Base-by-base conservation (phyloP, 306 rosid species). In the Medicago arabica region DNA sequence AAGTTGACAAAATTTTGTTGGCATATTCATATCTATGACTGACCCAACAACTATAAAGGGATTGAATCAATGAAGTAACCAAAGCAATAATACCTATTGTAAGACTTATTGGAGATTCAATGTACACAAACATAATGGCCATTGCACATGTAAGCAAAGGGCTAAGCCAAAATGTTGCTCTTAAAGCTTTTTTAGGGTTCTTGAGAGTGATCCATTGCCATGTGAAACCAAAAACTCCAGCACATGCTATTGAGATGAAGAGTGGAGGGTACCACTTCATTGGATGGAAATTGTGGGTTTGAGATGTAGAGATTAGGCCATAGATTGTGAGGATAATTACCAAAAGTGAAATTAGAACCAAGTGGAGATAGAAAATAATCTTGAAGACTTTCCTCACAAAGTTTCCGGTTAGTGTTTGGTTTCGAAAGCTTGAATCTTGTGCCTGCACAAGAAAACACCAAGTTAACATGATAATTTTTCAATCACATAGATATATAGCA, bases 11-110 rank as follows among this genome's bases (percentile, higher is more conserved):
- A 68, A 87, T 44, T 40, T 8, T 67, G 39, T 59, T 61, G 17
- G 95, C 86, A 7, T 78, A 91, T 40, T 82, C 69, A 51, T 87
- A 46, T 61, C 92, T 84, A 25, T 69, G 84, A 60, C 69, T 83
- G 62, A 82, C 89, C 95, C 92, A 89, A 36, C 91, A 87, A 39
- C 76, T 84, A 75, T 91, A 89, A 14, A 83, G 85, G 14, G 91
- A 87, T 76, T 81, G 83, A 60, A 57, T 38, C 7, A 86, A 4
- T 65, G 90, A 77, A 77, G 46, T 80, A 68, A 88, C 57, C 44
- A 88, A 49, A 21, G 80, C 77, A 79, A 83, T 1, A 2, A 61
- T 54, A 53, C 93, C 97, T n/a, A 41, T 73, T 9, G 69, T 81
- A 57, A 90, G 75, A 67, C 87, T 76, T 3, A 25, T 58, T 2